Evolutionary conservation across 2,329 filamentous ascomycete species (phyloP), one percentile per base, ranked within the genome.

Genomic region (Emmonsiellopsis sp.): DNA sequence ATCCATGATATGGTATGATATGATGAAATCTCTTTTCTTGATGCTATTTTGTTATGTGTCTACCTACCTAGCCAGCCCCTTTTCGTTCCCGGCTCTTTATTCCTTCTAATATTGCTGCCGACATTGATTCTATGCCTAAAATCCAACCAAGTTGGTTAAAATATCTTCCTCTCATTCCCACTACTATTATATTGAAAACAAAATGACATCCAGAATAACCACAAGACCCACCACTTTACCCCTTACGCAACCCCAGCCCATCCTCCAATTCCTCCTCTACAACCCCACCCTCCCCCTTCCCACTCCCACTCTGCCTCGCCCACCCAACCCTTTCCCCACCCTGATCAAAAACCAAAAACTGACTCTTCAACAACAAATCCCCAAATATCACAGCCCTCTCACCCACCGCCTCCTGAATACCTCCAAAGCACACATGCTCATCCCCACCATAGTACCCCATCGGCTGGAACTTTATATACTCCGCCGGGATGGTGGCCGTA

Each of bases 281-380:
- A 11, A 9, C 16, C 34, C 16, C 38, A n/a, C 8, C 3, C 45
- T 48, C 45, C n/a, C 30, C 32, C 10, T 16, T 30, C 30, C 31
- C 34, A 35, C 46, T 34, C 37, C 51, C 37, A 3, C 30, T 35
- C 43, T 56, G 56, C 13, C 45, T 34, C 5, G 56, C 56, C 26
- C 54, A 54, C n/a, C 56, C 56, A 35, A 58, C 44, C 11, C 40
- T 50, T 15, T 51, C 37, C 7, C 46, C 32, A n/a, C 15, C 46
- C 11, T 53, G 38, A 42, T 80, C 75, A 62, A 84, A 84, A 52
- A 82, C 79, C 35, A 81, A 79, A 62, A 82, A 81, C 60, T 81
- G 76, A 5, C 78, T 73, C 69, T 79, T 81, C 60, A 84, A 73
- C 65, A 84, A 77, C 20, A 77, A 73, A 59, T 83, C 81, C 11